Evolutionary conservation across 1,284 basidiomycete species (phyloP).

Genomic region (Porogramme epimiltina): DNA sequence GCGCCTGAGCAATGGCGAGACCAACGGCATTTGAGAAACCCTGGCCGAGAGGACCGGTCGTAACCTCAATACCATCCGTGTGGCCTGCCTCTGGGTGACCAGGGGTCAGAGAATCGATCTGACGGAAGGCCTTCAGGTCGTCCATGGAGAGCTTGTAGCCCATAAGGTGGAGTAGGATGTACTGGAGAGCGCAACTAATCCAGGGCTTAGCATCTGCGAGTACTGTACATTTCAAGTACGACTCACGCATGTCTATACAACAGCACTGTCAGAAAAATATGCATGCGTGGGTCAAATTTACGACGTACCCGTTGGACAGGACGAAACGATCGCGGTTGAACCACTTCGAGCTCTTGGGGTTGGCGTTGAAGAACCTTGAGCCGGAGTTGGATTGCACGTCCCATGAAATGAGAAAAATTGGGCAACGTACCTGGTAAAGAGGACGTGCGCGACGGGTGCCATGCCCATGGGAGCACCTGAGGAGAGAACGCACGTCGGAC

Average conservation of each 20-base stretch:
- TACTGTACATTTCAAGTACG: neutral
- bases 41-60: constrained; percentile 95
- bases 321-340: constrained; percentile 91
- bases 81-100: constrained; percentile 91
- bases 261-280: constrained; percentile 6
- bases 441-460: constrained; percentile 87
- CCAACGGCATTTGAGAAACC: constrained; percentile 93
- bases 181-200: constrained; percentile 82
- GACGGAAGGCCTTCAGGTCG: constrained; percentile 84
- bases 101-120: constrained; percentile 86
- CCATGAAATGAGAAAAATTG: constrained; percentile 15
- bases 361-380: constrained; percentile 79
- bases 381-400: neutral
- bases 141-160: constrained; percentile 86
- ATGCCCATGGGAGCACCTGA: constrained; percentile 88
- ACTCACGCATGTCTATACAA: constrained; percentile 67
- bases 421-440: constrained; percentile 69
- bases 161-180: constrained; percentile 80
- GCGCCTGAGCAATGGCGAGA: constrained; percentile 90
- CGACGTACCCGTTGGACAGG: constrained; percentile 75
- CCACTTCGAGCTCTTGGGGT: constrained; percentile 90
- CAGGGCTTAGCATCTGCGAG: neutral
- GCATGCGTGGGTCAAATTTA: neutral
- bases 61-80: constrained; percentile 94
- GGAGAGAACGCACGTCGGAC: constrained; percentile 3